Percentiles rank a stretch among this genome's conserved stretches.
phyloP scores from a whole-genome alignment of 441 rosid genomes.

The Gossypium laxum region DNA sequence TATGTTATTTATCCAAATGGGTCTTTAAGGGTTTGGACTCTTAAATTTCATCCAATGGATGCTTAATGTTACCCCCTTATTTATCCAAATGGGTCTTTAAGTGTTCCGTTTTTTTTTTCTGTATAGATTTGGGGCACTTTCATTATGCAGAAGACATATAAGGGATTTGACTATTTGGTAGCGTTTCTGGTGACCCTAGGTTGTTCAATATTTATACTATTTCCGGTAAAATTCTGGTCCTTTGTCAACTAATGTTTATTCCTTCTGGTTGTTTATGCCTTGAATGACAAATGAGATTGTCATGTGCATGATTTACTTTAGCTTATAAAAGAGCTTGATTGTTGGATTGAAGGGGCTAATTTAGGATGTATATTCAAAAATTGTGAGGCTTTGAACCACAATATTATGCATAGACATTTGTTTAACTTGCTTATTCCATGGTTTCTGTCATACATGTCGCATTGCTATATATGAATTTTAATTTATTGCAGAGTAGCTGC shows the following conservation, averaged over 20 bases:
- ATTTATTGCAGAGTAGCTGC: not conserved
- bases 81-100: not conserved
- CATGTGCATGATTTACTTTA: not conserved
- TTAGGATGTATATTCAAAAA: not conserved
- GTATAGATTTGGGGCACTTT: conserved; percentile 80
- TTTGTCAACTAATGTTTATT: conserved; percentile 7
- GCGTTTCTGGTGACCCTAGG: conserved; percentile 78
- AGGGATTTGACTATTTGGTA: conserved; percentile 61
- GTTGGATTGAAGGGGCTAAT: not conserved
- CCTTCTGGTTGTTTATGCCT: conserved; percentile 5
- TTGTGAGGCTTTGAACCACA: not conserved
- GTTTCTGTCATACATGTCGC: not conserved
- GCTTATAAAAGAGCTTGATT: not conserved
- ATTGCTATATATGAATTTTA: not conserved
- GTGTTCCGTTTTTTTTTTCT: not conserved
- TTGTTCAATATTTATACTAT: conserved; percentile 72
- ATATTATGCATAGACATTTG: not conserved
- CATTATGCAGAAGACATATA: conserved; percentile 81
- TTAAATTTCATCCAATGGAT: not conserved
- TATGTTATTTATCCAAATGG: not conserved
- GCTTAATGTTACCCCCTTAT: not conserved
- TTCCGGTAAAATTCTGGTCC: conserved; percentile 45
- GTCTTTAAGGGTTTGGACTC: not conserved
- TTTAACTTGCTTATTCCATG: not conserved
- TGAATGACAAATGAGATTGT: not conserved